Base-by-base conservation (phyloP, 768 basidiomycete species). In the Boletus reticuloceps region DNA sequence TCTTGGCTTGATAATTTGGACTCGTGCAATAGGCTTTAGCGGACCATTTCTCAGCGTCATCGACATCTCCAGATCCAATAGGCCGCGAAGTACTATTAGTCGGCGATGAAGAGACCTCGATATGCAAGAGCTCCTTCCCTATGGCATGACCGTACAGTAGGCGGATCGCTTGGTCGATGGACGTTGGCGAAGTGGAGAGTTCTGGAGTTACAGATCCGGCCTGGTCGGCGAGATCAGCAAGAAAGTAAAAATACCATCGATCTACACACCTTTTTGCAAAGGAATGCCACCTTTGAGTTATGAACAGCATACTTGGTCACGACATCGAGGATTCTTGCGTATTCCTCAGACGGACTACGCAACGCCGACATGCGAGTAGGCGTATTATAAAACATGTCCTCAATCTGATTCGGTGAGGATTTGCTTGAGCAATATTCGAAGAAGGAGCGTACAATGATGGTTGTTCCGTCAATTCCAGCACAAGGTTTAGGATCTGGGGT, bases 391-490 rank as follows among this genome's bases (percentile, higher is more conserved):
- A 99, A 99, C 29, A 99, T 76, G 66, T 98, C 91, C 71, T 98
- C 94, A 25, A 94, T 94, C 95, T 98, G 60, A 2, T 38, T 57
- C 9, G 53, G 50, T 57, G n/a, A 56, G 55, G 32, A 39, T 14
- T 17, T 9, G 20, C 9, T 39, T 19, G 16, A 4, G 37, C 20
- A 20, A n/a, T 38, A 10, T 19, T 25, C 59, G 53, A 50, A 22
- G 11, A 50, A 36, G 4, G 37, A 32, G 71, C 82, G 50, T 64
- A 93, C 95, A 3, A 81, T 87, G 43, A 98, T 87, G 3, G 84
- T 87, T 0, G 97, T 98, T 4, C 97, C 97, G 53, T 97, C 91
- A 63, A 95, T 97, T 6, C 94, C 94, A 17, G 97, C 96, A 58
- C 86, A 89, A 14, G 96, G 88, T 63, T 90, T 91, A 0, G 95